phyloP scores from a whole-genome alignment of 2,329 filamentous ascomycete species.

The Xylariaceae sp. region DNA sequence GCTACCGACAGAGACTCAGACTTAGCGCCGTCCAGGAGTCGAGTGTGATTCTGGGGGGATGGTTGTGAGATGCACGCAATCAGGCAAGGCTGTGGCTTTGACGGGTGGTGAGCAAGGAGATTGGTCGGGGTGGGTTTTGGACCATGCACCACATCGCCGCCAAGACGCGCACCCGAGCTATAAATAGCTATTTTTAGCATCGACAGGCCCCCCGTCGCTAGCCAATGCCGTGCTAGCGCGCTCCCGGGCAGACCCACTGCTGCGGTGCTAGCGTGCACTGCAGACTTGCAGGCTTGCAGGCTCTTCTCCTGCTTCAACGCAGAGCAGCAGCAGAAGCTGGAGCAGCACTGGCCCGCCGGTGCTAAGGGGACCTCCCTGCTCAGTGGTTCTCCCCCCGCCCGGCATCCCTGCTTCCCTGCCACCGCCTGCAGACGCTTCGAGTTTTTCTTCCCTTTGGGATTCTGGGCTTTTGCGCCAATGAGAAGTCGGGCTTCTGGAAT shows the following conservation, averaged over 20 bases:
- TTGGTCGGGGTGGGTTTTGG: constrained; percentile 5
- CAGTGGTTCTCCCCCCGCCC: constrained; percentile 3
- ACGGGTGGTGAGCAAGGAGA: constrained; percentile 17
- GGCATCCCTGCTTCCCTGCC: constrained; percentile 4
- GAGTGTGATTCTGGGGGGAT: neutral
- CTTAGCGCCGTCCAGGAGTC: constrained; percentile 16
- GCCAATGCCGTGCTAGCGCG: constrained; percentile 2
- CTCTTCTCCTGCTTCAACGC: too few relatives aligned
- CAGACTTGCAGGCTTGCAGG: neutral
- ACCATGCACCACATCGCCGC: neutral
- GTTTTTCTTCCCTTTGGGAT: constrained; percentile 3
- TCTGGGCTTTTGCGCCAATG: constrained; percentile 22
- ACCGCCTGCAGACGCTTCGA: constrained; percentile 5
- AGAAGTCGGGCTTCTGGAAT: constrained; percentile 9
- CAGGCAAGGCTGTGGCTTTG: constrained; percentile 24
- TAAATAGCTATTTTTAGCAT: constrained; percentile 34
- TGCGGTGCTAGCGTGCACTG: neutral
- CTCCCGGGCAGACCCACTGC: neutral
- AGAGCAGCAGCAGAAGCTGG: too few relatives aligned
- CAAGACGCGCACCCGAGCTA: constrained; percentile 18
- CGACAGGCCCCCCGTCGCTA: constrained; percentile 14
- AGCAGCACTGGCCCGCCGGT: too few relatives aligned
- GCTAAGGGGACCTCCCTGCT: neutral
- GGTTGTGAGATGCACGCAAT: constrained; percentile 18
- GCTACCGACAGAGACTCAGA: constrained; percentile 4